Evolutionary conservation across 2,329 filamentous ascomycete genomes (phyloP).

Genomic region (Aspergillus fumigatiaffinis): DNA sequence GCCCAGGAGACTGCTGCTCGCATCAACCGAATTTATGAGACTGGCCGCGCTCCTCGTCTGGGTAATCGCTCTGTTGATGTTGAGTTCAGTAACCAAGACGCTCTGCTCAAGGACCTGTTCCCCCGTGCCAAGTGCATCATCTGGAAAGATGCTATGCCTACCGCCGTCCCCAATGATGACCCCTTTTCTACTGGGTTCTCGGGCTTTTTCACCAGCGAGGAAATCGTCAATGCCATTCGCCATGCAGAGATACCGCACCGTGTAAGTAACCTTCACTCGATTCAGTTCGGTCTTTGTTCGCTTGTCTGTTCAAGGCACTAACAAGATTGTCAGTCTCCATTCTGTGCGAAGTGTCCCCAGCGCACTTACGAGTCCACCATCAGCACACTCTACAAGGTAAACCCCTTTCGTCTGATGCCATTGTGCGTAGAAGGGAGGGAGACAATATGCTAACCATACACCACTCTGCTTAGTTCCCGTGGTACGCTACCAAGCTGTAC

Average conservation of each 20-base stretch:
- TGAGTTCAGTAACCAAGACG: conserved; percentile 44
- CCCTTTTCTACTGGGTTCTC: conserved; percentile 48
- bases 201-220: conserved; percentile 50
- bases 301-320: background rate
- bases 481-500: conserved; percentile 44
- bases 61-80: conserved; percentile 48
- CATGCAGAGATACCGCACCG: conserved; percentile 48
- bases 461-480: conserved; percentile 44
- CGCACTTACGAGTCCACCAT: conserved; percentile 53
- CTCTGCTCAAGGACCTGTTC: conserved; percentile 50
- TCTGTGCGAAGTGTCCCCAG: conserved; percentile 47
- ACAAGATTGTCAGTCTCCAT: conserved; percentile 36
- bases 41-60: conserved; percentile 40
- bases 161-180: conserved; percentile 33
- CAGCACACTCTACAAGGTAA: conserved; percentile 49
- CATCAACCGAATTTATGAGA: conserved; percentile 32
- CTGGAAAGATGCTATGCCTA: conserved; percentile 40
- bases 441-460: background rate
- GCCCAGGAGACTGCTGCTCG: conserved; percentile 38
- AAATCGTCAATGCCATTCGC: conserved; percentile 44
- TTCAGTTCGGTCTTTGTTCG: background rate
- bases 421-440: background rate
- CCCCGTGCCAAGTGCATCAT: conserved; percentile 48
- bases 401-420: background rate
- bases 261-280: conserved; percentile 33